phyloP scores from a whole-genome alignment of 2,329 filamentous ascomycete genomes.

The Beauveria bassiana region DNA sequence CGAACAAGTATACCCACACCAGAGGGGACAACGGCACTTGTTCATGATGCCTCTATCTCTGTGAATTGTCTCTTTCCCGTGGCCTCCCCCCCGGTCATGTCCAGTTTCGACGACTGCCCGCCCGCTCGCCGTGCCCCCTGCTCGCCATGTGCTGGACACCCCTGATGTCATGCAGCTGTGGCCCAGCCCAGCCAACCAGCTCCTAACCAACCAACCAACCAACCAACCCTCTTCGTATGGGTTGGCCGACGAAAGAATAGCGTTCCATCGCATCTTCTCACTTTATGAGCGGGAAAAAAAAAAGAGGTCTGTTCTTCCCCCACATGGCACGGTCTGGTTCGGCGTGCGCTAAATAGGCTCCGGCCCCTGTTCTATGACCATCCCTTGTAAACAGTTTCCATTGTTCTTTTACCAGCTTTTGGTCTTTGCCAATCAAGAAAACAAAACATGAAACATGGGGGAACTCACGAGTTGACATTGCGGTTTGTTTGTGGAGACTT shows the following conservation, averaged over 20 bases:
- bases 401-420: background rate
- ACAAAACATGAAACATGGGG: background rate
- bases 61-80: too few relatives aligned
- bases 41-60: too few relatives aligned
- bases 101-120: background rate
- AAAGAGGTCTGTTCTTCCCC: background rate
- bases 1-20: too few relatives aligned
- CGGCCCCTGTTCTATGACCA: background rate
- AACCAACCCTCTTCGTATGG: background rate
- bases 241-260: background rate
- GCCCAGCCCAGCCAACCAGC: background rate
- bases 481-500: background rate
- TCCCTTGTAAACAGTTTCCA: background rate
- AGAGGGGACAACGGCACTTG: too few relatives aligned
- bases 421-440: background rate
- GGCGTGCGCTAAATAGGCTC: background rate
- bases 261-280: background rate
- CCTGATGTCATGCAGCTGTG: background rate
- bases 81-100: background rate
- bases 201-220: background rate
- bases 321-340: background rate
- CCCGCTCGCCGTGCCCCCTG: background rate
- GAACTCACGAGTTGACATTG: background rate
- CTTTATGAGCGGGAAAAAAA: too few relatives aligned
- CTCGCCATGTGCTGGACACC: slow-evolving; percentile 3